Conservation (phyloP, 1,284 basidiomycete species). For the Sporisorium reilianum region DNA sequence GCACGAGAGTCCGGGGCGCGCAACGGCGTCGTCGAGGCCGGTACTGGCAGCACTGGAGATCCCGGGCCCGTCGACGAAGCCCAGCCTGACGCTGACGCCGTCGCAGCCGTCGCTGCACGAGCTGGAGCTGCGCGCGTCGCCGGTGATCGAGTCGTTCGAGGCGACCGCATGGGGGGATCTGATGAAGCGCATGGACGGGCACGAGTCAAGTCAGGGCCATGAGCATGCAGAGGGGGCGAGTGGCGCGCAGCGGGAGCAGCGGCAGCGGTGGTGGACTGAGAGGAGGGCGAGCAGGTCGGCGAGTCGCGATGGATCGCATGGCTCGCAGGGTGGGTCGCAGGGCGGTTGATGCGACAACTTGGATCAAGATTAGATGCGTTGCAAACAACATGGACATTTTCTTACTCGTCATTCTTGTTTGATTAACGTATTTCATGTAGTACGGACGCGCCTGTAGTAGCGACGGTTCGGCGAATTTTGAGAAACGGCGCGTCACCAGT, state of each 20-base stretch:
- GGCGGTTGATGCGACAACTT: too few species aligned
- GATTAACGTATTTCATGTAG: too few species aligned
- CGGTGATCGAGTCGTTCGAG: constrained; percentile 47
- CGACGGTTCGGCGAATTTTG: too few species aligned
- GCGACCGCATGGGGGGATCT: constrained; percentile 54
- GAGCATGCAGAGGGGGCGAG: constrained; percentile 3
- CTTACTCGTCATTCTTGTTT: too few species aligned
- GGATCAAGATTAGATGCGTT: not conserved
- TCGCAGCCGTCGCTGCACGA: constrained; percentile 37
- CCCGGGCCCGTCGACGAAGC: constrained; percentile 11
- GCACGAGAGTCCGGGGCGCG: constrained; percentile 16
- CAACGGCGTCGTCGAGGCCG: constrained; percentile 10
- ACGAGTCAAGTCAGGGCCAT: constrained; percentile 6
- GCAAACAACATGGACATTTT: not conserved
- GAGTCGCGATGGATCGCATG: not conserved
- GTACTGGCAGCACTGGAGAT: constrained; percentile 15
- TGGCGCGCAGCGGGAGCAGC: not conserved
- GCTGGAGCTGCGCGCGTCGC: constrained; percentile 44
- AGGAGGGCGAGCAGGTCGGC: not conserved
- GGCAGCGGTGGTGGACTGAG: not conserved
- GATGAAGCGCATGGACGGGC: constrained; percentile 50
- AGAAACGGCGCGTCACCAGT: too few species aligned
- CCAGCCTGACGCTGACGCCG: constrained; percentile 22
- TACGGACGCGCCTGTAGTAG: too few species aligned
- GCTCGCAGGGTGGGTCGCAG: not conserved